Evolutionary conservation across 176 grass and related monocot species (phyloP).

Genomic region (Oryza nivara): DNA sequence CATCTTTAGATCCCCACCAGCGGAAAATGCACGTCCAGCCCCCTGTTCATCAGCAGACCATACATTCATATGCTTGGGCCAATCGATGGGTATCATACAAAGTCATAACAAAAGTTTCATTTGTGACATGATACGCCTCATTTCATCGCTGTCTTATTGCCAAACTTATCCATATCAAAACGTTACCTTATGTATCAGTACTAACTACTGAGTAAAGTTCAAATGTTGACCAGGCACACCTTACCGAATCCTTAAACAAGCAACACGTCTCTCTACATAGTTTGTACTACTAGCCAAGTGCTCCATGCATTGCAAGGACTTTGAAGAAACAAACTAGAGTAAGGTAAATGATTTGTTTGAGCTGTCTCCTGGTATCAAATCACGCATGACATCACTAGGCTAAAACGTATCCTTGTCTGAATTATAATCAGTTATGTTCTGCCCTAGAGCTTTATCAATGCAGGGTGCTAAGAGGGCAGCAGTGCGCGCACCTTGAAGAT

Average conservation of each 20-base stretch:
- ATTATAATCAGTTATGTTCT: background rate
- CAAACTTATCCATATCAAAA: background rate
- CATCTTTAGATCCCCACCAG: conserved; percentile 96
- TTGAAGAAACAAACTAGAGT: background rate
- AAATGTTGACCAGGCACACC: background rate
- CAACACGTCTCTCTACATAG: background rate
- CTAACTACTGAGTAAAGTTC: background rate
- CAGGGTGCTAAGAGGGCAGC: background rate
- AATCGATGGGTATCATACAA: background rate
- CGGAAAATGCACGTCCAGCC: conserved; percentile 85
- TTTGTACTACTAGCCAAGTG: background rate
- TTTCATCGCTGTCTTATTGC: background rate
- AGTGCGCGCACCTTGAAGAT: conserved; percentile 74
- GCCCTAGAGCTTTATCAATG: background rate
- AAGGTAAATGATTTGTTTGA: background rate
- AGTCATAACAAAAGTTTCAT: background rate
- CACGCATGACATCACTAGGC: background rate
- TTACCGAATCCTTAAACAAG: background rate
- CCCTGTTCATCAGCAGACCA: conserved; percentile 54
- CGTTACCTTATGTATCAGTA: background rate
- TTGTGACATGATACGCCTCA: background rate
- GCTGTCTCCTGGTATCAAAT: background rate
- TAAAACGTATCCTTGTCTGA: background rate
- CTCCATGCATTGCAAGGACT: background rate
- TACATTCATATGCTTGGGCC: background rate